Percentiles rank a stretch among this genome's conserved stretches.
Conservation (phyloP, 1,139 yeast genomes). For the Kodamaea derodonti region DNA sequence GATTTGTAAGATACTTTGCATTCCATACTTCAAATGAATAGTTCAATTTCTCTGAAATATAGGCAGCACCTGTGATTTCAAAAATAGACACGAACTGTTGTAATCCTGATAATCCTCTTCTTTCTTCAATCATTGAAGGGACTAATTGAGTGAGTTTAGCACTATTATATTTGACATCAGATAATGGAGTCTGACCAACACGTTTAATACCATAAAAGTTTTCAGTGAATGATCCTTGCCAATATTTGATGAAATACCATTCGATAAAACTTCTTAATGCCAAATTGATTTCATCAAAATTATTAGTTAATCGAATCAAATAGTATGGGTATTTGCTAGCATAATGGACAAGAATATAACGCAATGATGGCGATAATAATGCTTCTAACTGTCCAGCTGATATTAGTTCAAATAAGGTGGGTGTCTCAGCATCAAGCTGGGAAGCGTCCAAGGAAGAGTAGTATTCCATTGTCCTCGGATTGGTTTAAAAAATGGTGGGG, state of each 20-base stretch:
- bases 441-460: slow-evolving; percentile 78
- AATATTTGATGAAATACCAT: slow-evolving; percentile 62
- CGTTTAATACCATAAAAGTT: slow-evolving; percentile 88
- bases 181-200: slow-evolving; percentile 41
- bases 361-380: slow-evolving; percentile 74
- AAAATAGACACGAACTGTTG: slow-evolving; percentile 62
- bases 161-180: slow-evolving; percentile 26
- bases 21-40: slow-evolving; percentile 60
- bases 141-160: slow-evolving; percentile 36
- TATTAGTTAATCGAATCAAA: slow-evolving; percentile 57
- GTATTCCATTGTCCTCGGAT: slow-evolving; percentile 75
- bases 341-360: slow-evolving; percentile 78
- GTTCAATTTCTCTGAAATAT: slow-evolving; percentile 65
- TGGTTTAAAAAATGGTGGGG: no score
- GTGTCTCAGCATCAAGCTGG: slow-evolving; percentile 68
- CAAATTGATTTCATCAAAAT: slow-evolving; percentile 74
- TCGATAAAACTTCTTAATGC: slow-evolving; percentile 65
- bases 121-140: slow-evolving; percentile 51
- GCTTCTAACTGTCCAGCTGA: slow-evolving; percentile 78
- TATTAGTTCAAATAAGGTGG: slow-evolving; percentile 78
- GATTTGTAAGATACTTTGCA: slow-evolving; percentile 54
- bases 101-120: slow-evolving; percentile 47
- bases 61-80: slow-evolving; percentile 65
- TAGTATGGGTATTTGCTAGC: slow-evolving; percentile 75
- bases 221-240: slow-evolving; percentile 90